Percentiles rank a stretch among this genome's conserved stretches.
Conservation (phyloP, 495 filamentous ascomycete genomes). For the Xylona heveae region DNA sequence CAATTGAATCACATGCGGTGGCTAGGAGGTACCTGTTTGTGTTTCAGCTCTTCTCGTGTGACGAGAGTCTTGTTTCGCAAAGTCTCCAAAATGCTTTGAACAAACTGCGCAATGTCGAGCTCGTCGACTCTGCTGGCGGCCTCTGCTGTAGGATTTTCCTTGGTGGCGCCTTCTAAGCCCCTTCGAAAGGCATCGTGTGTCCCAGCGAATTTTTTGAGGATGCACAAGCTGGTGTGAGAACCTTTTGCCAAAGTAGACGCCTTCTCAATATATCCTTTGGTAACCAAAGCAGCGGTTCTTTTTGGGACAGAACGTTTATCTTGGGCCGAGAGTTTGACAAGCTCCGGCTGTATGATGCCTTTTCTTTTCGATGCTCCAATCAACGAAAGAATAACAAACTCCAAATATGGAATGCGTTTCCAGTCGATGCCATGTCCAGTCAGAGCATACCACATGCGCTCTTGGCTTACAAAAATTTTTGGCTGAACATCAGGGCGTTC, state of each 20-base stretch:
- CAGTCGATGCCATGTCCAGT: constrained; percentile 63
- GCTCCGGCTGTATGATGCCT: constrained; percentile 61
- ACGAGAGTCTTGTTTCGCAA: constrained; percentile 25
- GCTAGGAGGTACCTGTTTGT: constrained; percentile 23
- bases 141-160: neutral
- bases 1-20: neutral
- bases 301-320: constrained; percentile 77
- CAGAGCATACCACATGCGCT: constrained; percentile 55
- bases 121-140: neutral
- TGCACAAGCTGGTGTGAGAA: constrained; percentile 44
- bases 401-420: constrained; percentile 36
- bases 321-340: constrained; percentile 57
- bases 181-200: constrained; percentile 13
- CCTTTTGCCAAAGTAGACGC: constrained; percentile 38
- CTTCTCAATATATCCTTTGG: constrained; percentile 75
- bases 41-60: constrained; percentile 37
- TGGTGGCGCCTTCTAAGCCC: constrained; percentile 7
- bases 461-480: constrained; percentile 34
- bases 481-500: constrained; percentile 1
- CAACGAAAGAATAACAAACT: constrained; percentile 58
- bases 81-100: constrained; percentile 22
- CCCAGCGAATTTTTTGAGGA: constrained; percentile 36
- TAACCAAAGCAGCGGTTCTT: constrained; percentile 50
- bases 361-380: constrained; percentile 49
- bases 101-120: constrained; percentile 15